Conservation (phyloP, 768 basidiomycete genomes). For the Dacryopinax primogenitus region DNA sequence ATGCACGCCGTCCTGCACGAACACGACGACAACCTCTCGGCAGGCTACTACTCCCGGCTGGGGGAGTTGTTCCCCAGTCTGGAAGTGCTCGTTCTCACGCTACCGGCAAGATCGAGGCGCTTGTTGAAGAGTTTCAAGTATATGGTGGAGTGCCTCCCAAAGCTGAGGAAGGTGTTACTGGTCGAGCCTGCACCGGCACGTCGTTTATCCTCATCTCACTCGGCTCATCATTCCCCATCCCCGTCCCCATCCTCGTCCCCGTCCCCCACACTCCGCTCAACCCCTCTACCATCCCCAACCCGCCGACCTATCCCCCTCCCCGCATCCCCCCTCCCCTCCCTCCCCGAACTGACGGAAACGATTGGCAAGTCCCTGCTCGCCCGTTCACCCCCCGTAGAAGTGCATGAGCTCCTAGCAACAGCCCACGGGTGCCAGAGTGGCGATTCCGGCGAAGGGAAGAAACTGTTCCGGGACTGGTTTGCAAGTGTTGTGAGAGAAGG, state of each 20-base stretch:
- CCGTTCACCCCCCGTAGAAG: background rate
- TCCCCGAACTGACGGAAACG: background rate
- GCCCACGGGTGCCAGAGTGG: background rate
- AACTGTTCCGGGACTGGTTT: background rate
- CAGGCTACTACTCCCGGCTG: background rate
- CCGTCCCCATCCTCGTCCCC: background rate
- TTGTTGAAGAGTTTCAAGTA: background rate
- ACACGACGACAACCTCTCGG: background rate
- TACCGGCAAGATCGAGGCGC: background rate
- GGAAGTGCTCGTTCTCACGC: background rate
- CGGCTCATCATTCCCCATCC: too few relatives aligned
- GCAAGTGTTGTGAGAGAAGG: background rate
- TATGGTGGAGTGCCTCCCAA: background rate
- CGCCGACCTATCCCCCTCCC: background rate
- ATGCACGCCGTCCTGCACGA: slow-evolving; percentile 4
- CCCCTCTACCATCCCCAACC: background rate
- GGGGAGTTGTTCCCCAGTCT: background rate
- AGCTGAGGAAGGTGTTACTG: background rate
- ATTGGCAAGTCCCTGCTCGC: slow-evolving; percentile 7
- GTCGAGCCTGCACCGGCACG: background rate
- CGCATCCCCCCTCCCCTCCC: background rate
- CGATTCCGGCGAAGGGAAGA: background rate
- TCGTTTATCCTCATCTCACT: background rate
- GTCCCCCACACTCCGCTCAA: background rate
- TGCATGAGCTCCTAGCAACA: background rate